phyloP scores from a whole-genome alignment of 495 filamentous ascomycete species.

The Aspergillus ostianus region DNA sequence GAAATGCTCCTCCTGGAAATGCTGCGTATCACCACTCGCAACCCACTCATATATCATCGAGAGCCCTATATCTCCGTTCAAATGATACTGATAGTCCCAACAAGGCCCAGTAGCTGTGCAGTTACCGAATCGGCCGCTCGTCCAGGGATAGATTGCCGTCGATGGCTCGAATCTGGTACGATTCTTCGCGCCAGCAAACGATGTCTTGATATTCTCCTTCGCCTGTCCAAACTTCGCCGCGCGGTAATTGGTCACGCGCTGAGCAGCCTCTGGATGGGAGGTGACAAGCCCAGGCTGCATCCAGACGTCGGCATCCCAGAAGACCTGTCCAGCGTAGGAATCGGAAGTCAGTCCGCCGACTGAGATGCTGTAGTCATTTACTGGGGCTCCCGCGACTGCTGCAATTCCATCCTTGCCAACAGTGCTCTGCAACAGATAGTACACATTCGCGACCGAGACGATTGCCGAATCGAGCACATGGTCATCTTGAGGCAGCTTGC shows the following conservation, averaged over 20 bases:
- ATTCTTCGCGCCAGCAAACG: constrained; percentile 50
- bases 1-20: constrained; percentile 52
- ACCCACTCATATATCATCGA: constrained; percentile 60
- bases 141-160: constrained; percentile 63
- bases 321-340: constrained; percentile 60
- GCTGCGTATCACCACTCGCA: constrained; percentile 55
- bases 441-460: constrained; percentile 62
- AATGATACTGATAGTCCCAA: constrained; percentile 58
- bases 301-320: constrained; percentile 69
- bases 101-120: constrained; percentile 66
- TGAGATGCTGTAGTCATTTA: constrained; percentile 57
- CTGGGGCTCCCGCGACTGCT: constrained; percentile 32
- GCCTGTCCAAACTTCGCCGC: constrained; percentile 52
- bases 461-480: constrained; percentile 63
- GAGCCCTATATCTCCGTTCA: constrained; percentile 73
- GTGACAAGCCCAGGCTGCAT: constrained; percentile 64
- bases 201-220: constrained; percentile 46
- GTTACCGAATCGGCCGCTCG: constrained; percentile 61
- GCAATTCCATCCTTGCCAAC: constrained; percentile 52
- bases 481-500: constrained; percentile 56
- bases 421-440: constrained; percentile 69
- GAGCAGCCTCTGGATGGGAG: constrained; percentile 55
- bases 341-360: constrained; percentile 62
- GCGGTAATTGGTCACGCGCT: constrained; percentile 60
- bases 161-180: constrained; percentile 47